Evolutionary conservation across 768 basidiomycete species (phyloP).

Genomic region (Tricholoma furcatifolium): DNA sequence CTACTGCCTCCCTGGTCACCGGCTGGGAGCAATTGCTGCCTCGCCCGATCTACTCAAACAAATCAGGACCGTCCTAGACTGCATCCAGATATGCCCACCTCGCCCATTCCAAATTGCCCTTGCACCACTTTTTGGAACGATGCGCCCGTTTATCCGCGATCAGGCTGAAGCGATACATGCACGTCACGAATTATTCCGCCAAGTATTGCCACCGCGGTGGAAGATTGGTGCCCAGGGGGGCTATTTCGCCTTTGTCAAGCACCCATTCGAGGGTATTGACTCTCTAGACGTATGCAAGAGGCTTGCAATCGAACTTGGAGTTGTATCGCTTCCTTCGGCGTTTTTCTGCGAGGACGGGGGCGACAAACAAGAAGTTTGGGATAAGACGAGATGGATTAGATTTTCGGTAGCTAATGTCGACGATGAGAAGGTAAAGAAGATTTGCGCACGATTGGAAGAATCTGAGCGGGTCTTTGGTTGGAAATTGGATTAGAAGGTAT

Average conservation of each 20-base stretch:
- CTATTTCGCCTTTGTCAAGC: conserved; percentile 76
- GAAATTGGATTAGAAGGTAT: conserved; percentile 20
- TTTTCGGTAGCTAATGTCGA: conserved; percentile 83
- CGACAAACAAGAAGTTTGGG: conserved; percentile 27
- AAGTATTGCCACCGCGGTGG: conserved; percentile 54
- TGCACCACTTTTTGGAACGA: conserved; percentile 47
- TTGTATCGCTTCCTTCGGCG: conserved; percentile 61
- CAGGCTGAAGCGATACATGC: conserved; percentile 47
- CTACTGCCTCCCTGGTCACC: conserved; percentile 79
- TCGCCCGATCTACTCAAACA: conserved; percentile 49
- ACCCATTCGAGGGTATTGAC: conserved; percentile 50
- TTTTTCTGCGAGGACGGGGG: conserved; percentile 51
- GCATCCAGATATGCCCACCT: conserved; percentile 78
- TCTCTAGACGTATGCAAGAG: conserved; percentile 56
- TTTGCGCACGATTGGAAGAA: conserved; percentile 50
- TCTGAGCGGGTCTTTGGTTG: conserved; percentile 37
- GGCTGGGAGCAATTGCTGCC: conserved; percentile 71
- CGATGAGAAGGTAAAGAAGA: conserved; percentile 53
- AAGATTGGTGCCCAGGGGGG: conserved; percentile 62
- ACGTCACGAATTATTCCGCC: conserved; percentile 58
- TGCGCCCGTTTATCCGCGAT: conserved; percentile 50
- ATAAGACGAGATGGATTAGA: conserved; percentile 64
- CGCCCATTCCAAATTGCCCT: conserved; percentile 71
- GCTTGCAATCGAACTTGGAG: conserved; percentile 61
- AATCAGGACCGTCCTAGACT: conserved; percentile 63